Base-by-base conservation (phyloP, 257 asterid genomes). In the Eucommia ulmoides region DNA sequence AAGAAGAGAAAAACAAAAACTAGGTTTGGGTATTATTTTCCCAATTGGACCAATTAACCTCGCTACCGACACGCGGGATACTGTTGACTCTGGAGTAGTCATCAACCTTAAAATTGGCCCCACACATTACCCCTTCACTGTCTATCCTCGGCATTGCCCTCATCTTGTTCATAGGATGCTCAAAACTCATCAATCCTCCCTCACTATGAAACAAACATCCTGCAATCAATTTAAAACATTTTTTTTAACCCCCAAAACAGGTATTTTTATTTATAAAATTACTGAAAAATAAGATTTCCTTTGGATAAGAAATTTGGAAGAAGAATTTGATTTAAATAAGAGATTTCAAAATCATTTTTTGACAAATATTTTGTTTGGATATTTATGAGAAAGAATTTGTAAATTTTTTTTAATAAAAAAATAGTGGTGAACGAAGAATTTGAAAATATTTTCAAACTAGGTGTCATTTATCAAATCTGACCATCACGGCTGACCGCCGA, bases 131-230 rank as follows among this genome's bases (percentile, higher is more conserved):
- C 0, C 96, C 96, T 67, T 87, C 91, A 33, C 96, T 87, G 18
- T 87, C 96, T 10, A 87, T 74, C 56, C 97, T 59, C 0, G 88
- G 93, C 94, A 87, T 81, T 0, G 94, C 83, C 53, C 77, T 66
- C 47, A 87, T 60, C 72, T 64, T 80, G 44, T 87, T 64, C 93
- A 78, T 80, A 0, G 96, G 94, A 45, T 83, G 94, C 77, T 87
- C 94, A 5, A 87, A 87, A 71, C 83, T 87, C 94, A 76, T 78
- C 1, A 87, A 61, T 10, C 97, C 97, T 9, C 76, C 70, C 35
- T 83, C 94, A 15, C 93, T 78, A 18, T 81, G 94, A 59, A 78
- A 83, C 56, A 87, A 70, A 52, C 93, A 87, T 19, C 96, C 96
- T 82, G 65, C 56, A 49, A 7, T 3, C 38, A 33, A 44, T 8